Evolutionary conservation across 73 alveolate genomes (phyloP).

Genomic region (Paramecium octaurelia): DNA sequence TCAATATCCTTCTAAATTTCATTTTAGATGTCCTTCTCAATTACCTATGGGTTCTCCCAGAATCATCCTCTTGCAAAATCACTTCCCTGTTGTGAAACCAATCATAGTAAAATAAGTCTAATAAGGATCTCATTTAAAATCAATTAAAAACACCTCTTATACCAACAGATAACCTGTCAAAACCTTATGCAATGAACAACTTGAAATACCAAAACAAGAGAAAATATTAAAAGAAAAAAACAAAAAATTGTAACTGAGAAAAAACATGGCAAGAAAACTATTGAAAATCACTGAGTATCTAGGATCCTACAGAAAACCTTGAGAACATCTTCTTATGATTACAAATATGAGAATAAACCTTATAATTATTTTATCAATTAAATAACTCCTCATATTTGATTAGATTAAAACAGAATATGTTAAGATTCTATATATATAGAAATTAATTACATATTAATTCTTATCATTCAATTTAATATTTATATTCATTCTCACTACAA

Average conservation of each 20-base stretch:
- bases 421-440: not conserved
- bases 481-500: not conserved
- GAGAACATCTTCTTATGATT: not conserved
- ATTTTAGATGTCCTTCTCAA: not conserved
- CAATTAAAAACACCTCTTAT: not conserved
- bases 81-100: not conserved
- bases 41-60: not conserved
- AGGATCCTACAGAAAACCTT: not conserved
- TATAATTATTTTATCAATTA: no score
- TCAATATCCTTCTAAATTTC: not conserved
- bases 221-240: not conserved
- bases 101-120: not conserved
- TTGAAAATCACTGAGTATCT: not conserved
- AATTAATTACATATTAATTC: not conserved
- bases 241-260: not conserved
- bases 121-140: not conserved
- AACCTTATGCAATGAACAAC: not conserved
- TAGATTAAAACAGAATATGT: not conserved
- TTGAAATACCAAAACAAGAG: not conserved
- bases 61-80: not conserved
- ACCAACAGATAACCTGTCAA: not conserved
- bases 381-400: not conserved
- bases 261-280: not conserved
- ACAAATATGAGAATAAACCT: not conserved
- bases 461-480: not conserved